Evolutionary conservation across 2,329 filamentous ascomycete genomes (phyloP).

Genomic region (Cladosporium sp.): DNA sequence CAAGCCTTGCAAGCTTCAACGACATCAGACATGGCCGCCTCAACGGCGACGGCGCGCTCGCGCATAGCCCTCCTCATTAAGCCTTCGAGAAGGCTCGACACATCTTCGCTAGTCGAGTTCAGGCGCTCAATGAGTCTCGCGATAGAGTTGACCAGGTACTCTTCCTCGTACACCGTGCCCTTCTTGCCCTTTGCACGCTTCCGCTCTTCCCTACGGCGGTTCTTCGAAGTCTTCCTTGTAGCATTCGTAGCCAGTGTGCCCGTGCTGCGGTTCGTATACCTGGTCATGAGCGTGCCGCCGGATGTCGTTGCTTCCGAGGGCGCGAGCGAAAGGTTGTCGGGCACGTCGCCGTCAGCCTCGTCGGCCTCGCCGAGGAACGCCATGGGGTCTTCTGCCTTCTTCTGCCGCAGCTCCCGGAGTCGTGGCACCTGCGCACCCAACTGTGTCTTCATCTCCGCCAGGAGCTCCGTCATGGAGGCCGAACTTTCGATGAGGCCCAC

Average conservation of each 20-base stretch:
- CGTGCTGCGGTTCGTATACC: constrained; percentile 71
- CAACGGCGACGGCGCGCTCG: constrained; percentile 74
- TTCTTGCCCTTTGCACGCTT: constrained; percentile 93
- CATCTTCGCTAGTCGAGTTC: constrained; percentile 65
- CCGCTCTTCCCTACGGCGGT: constrained; percentile 81
- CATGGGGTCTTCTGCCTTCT: constrained; percentile 76
- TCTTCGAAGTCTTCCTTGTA: constrained; percentile 77
- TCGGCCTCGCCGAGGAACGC: constrained; percentile 65
- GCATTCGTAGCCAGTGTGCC: constrained; percentile 68
- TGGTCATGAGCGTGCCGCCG: constrained; percentile 73
- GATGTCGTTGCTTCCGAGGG: constrained; percentile 76
- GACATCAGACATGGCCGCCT: constrained; percentile 68
- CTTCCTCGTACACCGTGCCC: constrained; percentile 95
- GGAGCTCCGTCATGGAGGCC: constrained; percentile 76
- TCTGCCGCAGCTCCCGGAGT: constrained; percentile 71
- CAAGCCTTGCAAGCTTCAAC: constrained; percentile 61
- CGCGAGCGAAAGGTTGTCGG: constrained; percentile 87
- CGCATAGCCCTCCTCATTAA: constrained; percentile 77
- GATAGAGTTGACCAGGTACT: constrained; percentile 88
- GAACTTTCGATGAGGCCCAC: constrained; percentile 72
- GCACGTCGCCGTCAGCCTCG: constrained; percentile 58
- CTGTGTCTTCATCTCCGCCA: constrained; percentile 87
- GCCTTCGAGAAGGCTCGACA: constrained; percentile 67
- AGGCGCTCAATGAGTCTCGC: constrained; percentile 76
- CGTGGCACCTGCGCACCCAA: constrained; percentile 79